A percentile compares a stretch with the other conserved stretches of the same genome.
These are phyloP conservation scores for Epichloe hybrida DNA, from an alignment of 2,329 filamentous ascomycete genomes.

Conservation along the genomic window DNA sequence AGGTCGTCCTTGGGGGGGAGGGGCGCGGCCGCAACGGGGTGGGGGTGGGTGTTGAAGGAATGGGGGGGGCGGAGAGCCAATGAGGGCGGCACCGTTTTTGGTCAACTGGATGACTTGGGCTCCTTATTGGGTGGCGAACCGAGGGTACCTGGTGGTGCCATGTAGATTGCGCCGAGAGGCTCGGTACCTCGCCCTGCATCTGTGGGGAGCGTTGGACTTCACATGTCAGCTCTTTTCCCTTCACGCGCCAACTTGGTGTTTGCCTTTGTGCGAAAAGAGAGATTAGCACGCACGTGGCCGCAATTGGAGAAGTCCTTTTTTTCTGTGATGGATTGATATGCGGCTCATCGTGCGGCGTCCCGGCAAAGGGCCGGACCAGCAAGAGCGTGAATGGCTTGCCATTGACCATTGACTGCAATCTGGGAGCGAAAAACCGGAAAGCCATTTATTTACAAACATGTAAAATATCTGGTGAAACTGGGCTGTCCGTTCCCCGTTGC, in stretches of 20 bases:
- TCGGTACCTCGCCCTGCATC: background rate
- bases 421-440: too few relatives aligned
- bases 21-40: background rate
- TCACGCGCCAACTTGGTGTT: too few relatives aligned
- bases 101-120: slow-evolving; percentile 2
- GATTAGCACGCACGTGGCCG: background rate
- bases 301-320: background rate
- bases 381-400: too few relatives aligned
- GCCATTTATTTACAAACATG: too few relatives aligned
- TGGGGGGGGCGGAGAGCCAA: background rate
- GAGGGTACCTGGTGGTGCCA: background rate
- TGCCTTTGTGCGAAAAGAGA: background rate
- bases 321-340: background rate
- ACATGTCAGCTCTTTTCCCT: background rate
- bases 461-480: too few relatives aligned
- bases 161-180: background rate
- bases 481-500: background rate
- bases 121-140: background rate
- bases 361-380: too few relatives aligned
- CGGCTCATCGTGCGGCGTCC: too few relatives aligned
- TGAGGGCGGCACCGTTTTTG: background rate
- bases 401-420: too few relatives aligned
- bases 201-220: background rate
- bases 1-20: background rate
- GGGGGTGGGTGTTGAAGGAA: background rate